These are phyloP conservation scores for Gelatoporia subvermispora DNA, from an alignment of 768 basidiomycete genomes.

Conservation along the genomic window DNA sequence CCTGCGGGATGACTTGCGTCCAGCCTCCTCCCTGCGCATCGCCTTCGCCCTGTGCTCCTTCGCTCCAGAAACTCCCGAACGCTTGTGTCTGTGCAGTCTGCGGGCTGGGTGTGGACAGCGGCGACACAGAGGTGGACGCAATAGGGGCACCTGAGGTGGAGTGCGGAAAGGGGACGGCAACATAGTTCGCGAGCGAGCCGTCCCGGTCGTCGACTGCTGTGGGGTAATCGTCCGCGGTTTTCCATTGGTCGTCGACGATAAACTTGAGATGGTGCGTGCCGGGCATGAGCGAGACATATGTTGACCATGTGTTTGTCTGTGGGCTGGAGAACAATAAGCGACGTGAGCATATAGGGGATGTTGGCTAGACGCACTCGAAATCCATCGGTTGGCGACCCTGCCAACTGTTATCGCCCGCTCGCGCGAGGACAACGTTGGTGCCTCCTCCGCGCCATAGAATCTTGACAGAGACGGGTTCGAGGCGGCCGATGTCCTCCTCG, in stretches of 20 bases:
- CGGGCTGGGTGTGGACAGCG: conserved; percentile 7
- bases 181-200: conserved; percentile 91
- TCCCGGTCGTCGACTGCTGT: conserved; percentile 86
- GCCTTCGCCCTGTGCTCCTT: conserved; percentile 9
- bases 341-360: background rate
- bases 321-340: conserved; percentile 15
- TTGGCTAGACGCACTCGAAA: conserved; percentile 44
- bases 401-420: conserved; percentile 75
- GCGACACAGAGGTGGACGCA: conserved; percentile 25
- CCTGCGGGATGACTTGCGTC: conserved; percentile 76
- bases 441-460: conserved; percentile 67
- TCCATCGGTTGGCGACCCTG: conserved; percentile 64
- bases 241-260: conserved; percentile 87
- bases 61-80: conserved; percentile 41
- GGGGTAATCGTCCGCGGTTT: conserved; percentile 72
- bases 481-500: conserved; percentile 24
- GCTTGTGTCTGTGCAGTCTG: conserved; percentile 16
- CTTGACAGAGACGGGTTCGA: conserved; percentile 36
- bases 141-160: conserved; percentile 27
- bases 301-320: conserved; percentile 32
- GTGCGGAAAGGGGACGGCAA: conserved; percentile 52
- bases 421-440: conserved; percentile 57
- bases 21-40: conserved; percentile 37
- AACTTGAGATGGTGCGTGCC: conserved; percentile 95
- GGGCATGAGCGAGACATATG: conserved; percentile 57